Base-by-base conservation (phyloP, 768 basidiomycete genomes). In the Boletus patriciae region DNA sequence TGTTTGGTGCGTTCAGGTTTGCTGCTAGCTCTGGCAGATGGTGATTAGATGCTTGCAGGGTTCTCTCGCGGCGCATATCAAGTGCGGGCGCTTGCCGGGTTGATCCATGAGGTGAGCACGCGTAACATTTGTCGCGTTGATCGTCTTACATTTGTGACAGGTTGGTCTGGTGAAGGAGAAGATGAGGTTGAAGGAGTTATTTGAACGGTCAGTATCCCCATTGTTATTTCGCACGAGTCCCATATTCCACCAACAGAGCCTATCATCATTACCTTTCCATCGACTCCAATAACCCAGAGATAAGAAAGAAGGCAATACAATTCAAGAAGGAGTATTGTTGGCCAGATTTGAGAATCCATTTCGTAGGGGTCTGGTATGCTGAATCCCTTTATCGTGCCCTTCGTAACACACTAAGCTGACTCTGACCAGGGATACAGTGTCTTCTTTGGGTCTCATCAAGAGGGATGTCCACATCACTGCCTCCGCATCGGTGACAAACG, bases 61-160 rank as follows among this genome's bases (percentile, higher is more conserved):
- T 78, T 78, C 45, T 78, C 77, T 33, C 72, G 77, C 13, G 77
- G 77, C 0, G 77, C 76, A 6, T 78, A 76, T 56, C 76, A 77
- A 68, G 74, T 68, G 1, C 74, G 77, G 4, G 61, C 57, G 0
- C 52, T 78, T 6, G 73, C 76, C 1, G 70, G 61, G 6, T 74
- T 78, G 73, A 76, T 78, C 3, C 50, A 73, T 2, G 68, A 62
- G 50, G 77, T 71, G n/a, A 37, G 34, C 9, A 16, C 4, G 1
- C 6, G 4, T 6, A 16, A 12, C 6, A 16, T n/a, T 7, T 8
- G 6, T 31, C 5, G 9, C 36, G 4, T n/a, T 8, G 18, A 44
- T 44, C 2, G 36, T n/a, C 37, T 31, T 19, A 16, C 18, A 12
- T 25, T n/a, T 36, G 23, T 50, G 1, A 36, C 18, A 50, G 46